Evolutionary conservation across 305 asterid genomes (phyloP).

Genomic region (Rubia peregrina): DNA sequence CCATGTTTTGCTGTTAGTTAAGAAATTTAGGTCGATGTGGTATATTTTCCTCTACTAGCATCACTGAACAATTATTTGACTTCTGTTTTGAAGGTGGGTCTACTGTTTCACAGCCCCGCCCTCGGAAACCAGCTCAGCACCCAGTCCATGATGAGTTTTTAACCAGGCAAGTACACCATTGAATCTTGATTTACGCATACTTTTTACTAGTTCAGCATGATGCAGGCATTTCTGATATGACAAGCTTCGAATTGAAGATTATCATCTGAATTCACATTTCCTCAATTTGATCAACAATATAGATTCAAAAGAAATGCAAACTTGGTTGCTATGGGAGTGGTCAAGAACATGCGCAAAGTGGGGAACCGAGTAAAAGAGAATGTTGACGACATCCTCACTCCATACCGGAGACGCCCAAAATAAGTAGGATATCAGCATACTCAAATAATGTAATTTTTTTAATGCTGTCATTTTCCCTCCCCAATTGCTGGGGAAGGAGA

Average conservation of each 20-base stretch:
- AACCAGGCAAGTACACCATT: conserved; percentile 51
- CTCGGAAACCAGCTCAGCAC: conserved; percentile 49
- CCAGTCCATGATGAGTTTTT: conserved; percentile 56
- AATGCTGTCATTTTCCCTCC: not conserved
- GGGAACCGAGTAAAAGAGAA: conserved; percentile 74
- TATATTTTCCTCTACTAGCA: not conserved
- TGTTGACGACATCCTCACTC: conserved; percentile 56
- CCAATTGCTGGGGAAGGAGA: not conserved
- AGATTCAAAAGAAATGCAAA: conserved; percentile 76
- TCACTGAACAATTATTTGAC: not conserved
- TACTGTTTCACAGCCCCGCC: conserved; percentile 47
- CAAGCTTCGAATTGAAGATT: not conserved
- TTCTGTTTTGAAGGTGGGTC: conserved; percentile 44
- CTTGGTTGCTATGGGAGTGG: conserved; percentile 83
- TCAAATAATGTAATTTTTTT: not conserved
- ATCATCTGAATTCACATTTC: not conserved
- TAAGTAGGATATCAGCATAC: conserved; percentile 21
- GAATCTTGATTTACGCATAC: not conserved
- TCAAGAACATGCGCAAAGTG: conserved; percentile 60
- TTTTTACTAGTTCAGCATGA: not conserved
- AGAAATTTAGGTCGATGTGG: not conserved
- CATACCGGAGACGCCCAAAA: conserved; percentile 67
- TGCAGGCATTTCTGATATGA: too few species aligned
- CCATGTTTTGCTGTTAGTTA: not conserved
- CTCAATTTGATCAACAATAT: conserved; percentile 10